Base-by-base conservation (phyloP, 2,329 filamentous ascomycete genomes). In the Fusarium sambucinum region DNA sequence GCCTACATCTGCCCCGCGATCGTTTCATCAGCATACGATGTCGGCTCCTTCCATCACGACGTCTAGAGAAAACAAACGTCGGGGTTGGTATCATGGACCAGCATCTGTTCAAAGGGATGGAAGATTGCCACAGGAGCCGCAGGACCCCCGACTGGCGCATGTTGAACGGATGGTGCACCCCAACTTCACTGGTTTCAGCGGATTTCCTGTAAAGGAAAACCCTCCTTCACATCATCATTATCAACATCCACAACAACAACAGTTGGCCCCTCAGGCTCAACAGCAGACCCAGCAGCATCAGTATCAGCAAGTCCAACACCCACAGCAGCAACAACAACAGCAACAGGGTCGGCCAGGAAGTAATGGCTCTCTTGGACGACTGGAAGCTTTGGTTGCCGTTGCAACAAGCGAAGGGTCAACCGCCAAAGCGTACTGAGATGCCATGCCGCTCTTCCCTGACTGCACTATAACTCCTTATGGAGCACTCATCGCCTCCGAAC, bases 51-150 rank as follows among this genome's bases (percentile, higher is more conserved):
- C 83, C 0, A 79, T 85, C 33, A 80, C 84, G 12, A 88, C 86
- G 1, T 82, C 86, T 5, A 84, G 87, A 11, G 88, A 87, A 66
- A 81, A 81, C 30, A 92, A 91, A 74, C 86, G 91, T 4, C 89
- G 90, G 61, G 91, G 85, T 2, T 94, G 91, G 90, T 93, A 93
- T 72, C 88, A 92, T 40, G 84, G 84, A 1, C 84, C 84, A 0
- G 74, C 79, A 14, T 74, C 78, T 1, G 73, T 77, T 4, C 79
- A 80, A 16, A 78, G 80, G 19, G 80, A 82, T 57, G 76, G 77
- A 8, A 74, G 74, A 14, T 68, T 72, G 10, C 66, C 73, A 5
- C 60, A 68, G 2, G 62, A 69, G 30, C 66, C 71, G 16, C 74
- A 76, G 23, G 77, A 79, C n/a, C 65, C 73, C 4, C 76, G 78